Conservation (phyloP, 148 eudicot genomes). For the Cornus florida region DNA sequence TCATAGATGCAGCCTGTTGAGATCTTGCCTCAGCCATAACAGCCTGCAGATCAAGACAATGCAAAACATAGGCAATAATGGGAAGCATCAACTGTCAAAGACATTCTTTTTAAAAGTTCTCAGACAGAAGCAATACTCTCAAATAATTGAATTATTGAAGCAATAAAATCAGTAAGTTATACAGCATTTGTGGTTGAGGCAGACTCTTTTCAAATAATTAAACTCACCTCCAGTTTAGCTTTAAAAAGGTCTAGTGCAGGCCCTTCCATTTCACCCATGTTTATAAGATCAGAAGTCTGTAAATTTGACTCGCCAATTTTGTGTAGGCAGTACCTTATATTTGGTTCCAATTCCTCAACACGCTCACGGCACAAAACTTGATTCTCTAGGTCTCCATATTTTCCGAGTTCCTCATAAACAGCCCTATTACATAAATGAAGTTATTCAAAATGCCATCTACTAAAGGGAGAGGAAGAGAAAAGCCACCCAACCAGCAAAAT, state of each 20-base stretch:
- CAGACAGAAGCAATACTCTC: too few relatives aligned
- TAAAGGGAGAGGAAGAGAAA: background rate
- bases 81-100: background rate
- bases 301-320: conserved; percentile 89
- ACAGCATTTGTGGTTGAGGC: background rate
- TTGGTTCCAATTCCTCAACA: conserved; percentile 94
- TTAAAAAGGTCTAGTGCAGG: conserved; percentile 93
- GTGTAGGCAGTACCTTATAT: conserved; percentile 86
- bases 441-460: background rate
- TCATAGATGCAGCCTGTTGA: conserved; percentile 98
- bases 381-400: conserved; percentile 95
- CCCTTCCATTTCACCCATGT: conserved; percentile 95
- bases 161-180: background rate
- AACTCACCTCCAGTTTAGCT: conserved; percentile 79
- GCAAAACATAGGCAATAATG: background rate
- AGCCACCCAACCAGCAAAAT: background rate
- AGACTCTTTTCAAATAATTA: background rate
- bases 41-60: conserved; percentile 58
- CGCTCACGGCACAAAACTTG: conserved; percentile 87
- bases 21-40: conserved; percentile 97
- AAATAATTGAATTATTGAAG: background rate
- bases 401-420: conserved; percentile 97
- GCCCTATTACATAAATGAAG: conserved; percentile 49
- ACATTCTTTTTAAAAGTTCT: background rate
- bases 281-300: conserved; percentile 81